These are phyloP conservation scores for Tetradesmus obliquus DNA, from an alignment of 139 green algal genomes.

Conservation along the genomic window DNA sequence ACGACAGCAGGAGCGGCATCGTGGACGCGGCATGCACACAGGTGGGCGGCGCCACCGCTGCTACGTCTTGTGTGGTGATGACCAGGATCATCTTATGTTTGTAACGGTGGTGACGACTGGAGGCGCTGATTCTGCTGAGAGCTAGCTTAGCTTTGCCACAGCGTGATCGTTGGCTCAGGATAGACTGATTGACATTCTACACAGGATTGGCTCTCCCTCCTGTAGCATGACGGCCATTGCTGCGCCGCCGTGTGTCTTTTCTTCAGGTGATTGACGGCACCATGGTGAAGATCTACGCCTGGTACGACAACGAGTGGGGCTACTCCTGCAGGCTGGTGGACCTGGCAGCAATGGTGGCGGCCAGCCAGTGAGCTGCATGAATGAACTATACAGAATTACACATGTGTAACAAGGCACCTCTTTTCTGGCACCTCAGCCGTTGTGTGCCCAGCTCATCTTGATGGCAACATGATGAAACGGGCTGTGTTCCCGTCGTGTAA, in stretches of 20 bases:
- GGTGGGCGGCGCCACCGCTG: conserved; percentile 29
- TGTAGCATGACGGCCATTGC: too few species aligned
- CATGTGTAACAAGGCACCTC: too few species aligned
- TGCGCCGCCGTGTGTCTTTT: conserved; percentile 43
- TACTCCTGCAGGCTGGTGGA: conserved; percentile 81
- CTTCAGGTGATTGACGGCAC: conserved; percentile 76
- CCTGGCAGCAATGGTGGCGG: conserved; percentile 68
- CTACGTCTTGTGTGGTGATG: not conserved
- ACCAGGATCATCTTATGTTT: not conserved
- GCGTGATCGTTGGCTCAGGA: not conserved
- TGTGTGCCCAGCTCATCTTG: too few species aligned
- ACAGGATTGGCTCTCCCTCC: not conserved
- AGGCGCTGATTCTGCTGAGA: not conserved
- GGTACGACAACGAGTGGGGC: conserved; percentile 93
- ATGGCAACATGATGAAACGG: too few species aligned
- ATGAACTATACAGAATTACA: too few species aligned
- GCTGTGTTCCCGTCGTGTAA: too few species aligned
- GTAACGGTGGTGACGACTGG: not conserved
- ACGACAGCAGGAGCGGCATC: conserved; percentile 80
- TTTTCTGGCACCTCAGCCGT: too few species aligned
- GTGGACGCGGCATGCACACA: conserved; percentile 86
- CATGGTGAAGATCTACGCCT: conserved; percentile 90
- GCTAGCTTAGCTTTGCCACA: not conserved
- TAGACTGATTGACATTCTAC: too few species aligned
- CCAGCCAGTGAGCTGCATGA: not conserved